Base-by-base conservation (phyloP, 1,284 basidiomycete genomes). In the Ustilago shanxiensis region DNA sequence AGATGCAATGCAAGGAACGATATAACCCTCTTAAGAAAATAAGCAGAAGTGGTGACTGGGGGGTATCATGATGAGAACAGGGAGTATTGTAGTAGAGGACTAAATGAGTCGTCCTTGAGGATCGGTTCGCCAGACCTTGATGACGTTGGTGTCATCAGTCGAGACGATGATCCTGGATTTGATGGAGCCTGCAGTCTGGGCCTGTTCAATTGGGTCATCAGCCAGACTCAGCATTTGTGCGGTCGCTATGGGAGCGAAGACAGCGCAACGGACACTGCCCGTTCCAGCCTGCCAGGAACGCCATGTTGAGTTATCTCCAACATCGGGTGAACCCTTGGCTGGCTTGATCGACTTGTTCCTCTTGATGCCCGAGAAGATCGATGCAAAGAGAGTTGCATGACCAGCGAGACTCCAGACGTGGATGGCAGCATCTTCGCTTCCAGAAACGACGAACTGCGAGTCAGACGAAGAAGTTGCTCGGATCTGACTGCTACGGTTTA, bases 361-460 rank as follows among this genome's bases (percentile, higher is more conserved):
- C 60, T 75, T 75, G 44, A 70, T 63, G 11, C 65, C 66, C 20
- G 59, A 31, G 9, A 63, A 53, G 3, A 66, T 60, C 26, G 54
- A 51, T 22, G 54, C 33, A 13, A 55, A 33, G 4, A 66, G 57
- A 20, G 67, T 31, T 2, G 61, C 53, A 31, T 60, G 60, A 53
- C 47, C 54, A 13, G 66, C 70, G 14, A 72, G 44, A 31, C 77
- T 73, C 49, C 88, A 88, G 22, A 81, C 57, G 62, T 78, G 69
- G 44, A 86, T 82, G 18, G 72, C 63, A 1, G 81, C 76, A 49
- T 86, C 86, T 56, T 87, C 86, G 10, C 78, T 80, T 2, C 86
- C 86, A 0, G 81, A 81, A 29, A 87, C 79, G 62, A 87, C 72
- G 68, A 79, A 86, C 14, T 72, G 56, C 13, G 80, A 82, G 37